Evolutionary conservation across 345 rosid genomes (phyloP).

Genomic region (Moricandia moricandioides): DNA sequence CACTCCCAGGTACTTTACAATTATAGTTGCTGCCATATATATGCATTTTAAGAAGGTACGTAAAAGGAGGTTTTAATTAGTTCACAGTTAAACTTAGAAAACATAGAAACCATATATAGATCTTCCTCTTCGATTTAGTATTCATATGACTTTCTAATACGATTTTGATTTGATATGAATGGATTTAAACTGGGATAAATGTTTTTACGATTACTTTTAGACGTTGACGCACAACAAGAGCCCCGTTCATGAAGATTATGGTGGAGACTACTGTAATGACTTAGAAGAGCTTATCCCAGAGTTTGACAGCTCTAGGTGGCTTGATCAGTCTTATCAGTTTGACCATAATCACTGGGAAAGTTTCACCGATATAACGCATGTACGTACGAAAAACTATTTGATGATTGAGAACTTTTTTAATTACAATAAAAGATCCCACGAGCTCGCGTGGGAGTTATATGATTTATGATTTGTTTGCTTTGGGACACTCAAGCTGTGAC

Average conservation of each 20-base stretch:
- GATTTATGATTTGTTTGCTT: not conserved
- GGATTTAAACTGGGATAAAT: not conserved
- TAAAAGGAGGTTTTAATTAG: not conserved
- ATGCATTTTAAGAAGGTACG: not conserved
- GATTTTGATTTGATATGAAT: not conserved
- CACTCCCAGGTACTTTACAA: not conserved
- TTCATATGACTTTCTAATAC: not conserved
- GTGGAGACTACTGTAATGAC: slow-evolving; percentile 16
- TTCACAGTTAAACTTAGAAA: not conserved
- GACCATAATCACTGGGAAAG: not conserved
- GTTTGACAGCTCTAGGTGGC: not conserved
- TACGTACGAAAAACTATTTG: not conserved
- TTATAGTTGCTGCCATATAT: not conserved
- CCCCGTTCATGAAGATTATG: not conserved
- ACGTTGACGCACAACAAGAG: not conserved
- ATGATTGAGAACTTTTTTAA: not conserved
- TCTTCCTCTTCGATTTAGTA: not conserved
- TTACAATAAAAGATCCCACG: not conserved
- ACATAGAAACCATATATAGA: not conserved
- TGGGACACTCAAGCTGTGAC: slow-evolving; percentile 3
- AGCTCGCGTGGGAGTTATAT: not conserved
- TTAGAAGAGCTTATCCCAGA: slow-evolving; percentile 17
- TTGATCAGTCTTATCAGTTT: slow-evolving; percentile 1
- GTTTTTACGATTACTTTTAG: not conserved
- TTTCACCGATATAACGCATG: slow-evolving; percentile 4